Percentiles rank a stretch among this genome's conserved stretches.
Evolutionary conservation across 1,139 yeast species (phyloP).

Genomic region (Saccharomycopsis crataegensis): DNA sequence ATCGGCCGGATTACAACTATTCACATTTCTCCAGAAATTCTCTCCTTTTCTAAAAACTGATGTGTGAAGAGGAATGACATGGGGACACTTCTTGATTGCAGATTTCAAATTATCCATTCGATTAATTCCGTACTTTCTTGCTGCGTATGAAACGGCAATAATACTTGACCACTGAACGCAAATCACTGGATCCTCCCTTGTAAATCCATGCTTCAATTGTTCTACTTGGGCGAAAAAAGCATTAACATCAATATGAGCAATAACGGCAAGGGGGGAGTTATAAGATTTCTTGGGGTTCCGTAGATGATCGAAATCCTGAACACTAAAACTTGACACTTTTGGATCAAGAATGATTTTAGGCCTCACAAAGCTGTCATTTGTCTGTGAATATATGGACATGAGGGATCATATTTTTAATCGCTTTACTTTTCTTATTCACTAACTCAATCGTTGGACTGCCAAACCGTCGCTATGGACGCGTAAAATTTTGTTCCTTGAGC

Average conservation of each 20-base stretch:
- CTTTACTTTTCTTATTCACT: neutral
- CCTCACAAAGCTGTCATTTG: neutral
- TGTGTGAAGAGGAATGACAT: slow-evolving; percentile 75
- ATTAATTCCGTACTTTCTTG: slow-evolving; percentile 72
- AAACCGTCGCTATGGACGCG: no score
- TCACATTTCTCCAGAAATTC: slow-evolving; percentile 68
- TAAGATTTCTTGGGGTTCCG: slow-evolving; percentile 40
- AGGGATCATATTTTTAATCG: neutral
- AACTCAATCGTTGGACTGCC: no score
- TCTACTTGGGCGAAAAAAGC: slow-evolving; percentile 97
- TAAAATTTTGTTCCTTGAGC: no score
- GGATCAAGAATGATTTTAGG: neutral
- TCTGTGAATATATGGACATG: neutral
- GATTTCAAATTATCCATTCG: slow-evolving; percentile 66
- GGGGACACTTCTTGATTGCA: slow-evolving; percentile 71
- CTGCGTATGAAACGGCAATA: slow-evolving; percentile 88
- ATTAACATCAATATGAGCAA: slow-evolving; percentile 84
- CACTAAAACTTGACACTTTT: slow-evolving; percentile 33
- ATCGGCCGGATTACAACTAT: slow-evolving; percentile 29
- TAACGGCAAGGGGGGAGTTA: slow-evolving; percentile 65
- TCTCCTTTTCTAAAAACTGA: slow-evolving; percentile 91
- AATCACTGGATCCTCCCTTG: slow-evolving; percentile 73
- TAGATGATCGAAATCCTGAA: slow-evolving; percentile 42
- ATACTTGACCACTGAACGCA: slow-evolving; percentile 90
- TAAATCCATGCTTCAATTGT: slow-evolving; percentile 60